These are phyloP conservation scores for Leccinum variicolor DNA, from an alignment of 768 basidiomycete species.

Conservation along the genomic window DNA sequence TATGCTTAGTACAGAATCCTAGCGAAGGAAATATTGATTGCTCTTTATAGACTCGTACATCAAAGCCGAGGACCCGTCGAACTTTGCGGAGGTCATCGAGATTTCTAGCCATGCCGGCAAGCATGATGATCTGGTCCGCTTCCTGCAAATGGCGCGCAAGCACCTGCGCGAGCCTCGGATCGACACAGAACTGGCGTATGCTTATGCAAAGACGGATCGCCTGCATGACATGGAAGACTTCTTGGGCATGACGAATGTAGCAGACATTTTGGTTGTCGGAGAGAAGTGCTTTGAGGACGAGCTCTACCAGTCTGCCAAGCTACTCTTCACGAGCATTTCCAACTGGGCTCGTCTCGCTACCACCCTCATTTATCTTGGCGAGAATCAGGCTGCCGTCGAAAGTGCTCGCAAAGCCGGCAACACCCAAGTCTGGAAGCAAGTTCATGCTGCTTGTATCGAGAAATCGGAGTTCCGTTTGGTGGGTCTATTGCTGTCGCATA, in stretches of 20 bases:
- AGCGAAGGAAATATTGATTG: neutral
- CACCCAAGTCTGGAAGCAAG: conserved; percentile 99
- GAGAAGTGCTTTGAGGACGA: conserved; percentile 99
- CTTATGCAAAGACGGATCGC: conserved; percentile 96
- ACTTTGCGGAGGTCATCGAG: conserved; percentile 94
- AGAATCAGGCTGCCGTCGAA: conserved; percentile 98
- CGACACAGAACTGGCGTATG: conserved; percentile 96
- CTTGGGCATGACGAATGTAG: conserved; percentile 96
- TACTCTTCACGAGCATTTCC: conserved; percentile 94
- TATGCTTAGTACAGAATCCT: conserved; percentile 33
- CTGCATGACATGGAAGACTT: conserved; percentile 99
- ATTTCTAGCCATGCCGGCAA: conserved; percentile 92
- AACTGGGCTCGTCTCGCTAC: conserved; percentile 99
- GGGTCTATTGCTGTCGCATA: conserved; percentile 16
- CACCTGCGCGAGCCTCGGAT: conserved; percentile 95
- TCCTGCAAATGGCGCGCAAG: conserved; percentile 98
- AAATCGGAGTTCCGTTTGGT: conserved; percentile 94
- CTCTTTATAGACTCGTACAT: conserved; percentile 81
- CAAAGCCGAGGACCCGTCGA: conserved; percentile 93
- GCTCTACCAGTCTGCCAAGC: conserved; percentile 93
- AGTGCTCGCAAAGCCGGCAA: conserved; percentile 99
- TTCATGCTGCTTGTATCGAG: conserved; percentile 97
- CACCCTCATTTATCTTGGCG: conserved; percentile 95
- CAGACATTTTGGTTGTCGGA: conserved; percentile 93
- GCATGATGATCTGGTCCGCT: conserved; percentile 92